These are phyloP conservation scores for Rhinocladiella mackenziei DNA, from an alignment of 2,329 filamentous ascomycete genomes.

Conservation along the genomic window DNA sequence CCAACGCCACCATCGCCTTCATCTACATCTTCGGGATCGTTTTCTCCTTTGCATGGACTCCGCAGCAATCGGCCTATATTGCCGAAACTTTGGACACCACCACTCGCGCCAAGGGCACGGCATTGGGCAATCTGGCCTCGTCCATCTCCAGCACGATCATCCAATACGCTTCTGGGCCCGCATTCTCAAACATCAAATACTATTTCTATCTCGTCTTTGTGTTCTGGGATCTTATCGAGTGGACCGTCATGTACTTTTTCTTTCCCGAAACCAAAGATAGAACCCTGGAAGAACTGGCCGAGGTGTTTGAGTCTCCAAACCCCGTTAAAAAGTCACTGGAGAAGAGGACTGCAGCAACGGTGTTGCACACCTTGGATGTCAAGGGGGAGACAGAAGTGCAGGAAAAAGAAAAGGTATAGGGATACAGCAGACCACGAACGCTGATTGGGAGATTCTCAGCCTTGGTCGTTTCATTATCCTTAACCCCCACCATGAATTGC, in stretches of 20 bases:
- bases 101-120: constrained; percentile 54
- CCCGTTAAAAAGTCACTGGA: too few relatives aligned
- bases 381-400: background rate
- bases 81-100: constrained; percentile 52
- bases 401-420: background rate
- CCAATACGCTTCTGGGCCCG: constrained; percentile 31
- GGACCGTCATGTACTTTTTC: too few relatives aligned
- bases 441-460: too few relatives aligned
- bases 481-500: background rate
- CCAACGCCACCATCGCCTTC: constrained; percentile 46
- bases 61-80: constrained; percentile 46
- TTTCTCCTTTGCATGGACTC: constrained; percentile 47
- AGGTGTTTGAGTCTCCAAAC: too few relatives aligned
- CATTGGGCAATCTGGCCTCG: constrained; percentile 45
- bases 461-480: too few relatives aligned
- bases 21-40: constrained; percentile 53
- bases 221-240: too few relatives aligned
- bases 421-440: too few relatives aligned
- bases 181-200: constrained; percentile 9
- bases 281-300: too few relatives aligned
- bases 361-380: too few relatives aligned
- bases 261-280: too few relatives aligned
- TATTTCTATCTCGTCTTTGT: constrained; percentile 42
- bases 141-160: constrained; percentile 46
- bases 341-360: too few relatives aligned